Conservation (phyloP, 176 grass and related monocot species). For the Oryza brachyantha region DNA sequence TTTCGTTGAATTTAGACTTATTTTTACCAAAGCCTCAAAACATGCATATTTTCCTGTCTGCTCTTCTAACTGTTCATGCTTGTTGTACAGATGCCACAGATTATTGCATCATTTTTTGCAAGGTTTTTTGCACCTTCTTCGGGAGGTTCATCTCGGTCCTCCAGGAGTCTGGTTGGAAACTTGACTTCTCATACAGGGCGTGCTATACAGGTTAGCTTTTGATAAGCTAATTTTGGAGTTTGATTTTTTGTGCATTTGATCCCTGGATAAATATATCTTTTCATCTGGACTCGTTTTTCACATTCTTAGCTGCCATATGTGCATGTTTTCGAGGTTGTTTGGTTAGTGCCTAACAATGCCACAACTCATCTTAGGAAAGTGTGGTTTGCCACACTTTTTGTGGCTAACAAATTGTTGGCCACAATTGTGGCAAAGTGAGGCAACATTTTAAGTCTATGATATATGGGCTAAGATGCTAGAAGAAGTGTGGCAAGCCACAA, state of each 20-base stretch:
- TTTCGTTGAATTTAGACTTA: constrained; percentile 1
- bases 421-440: no score
- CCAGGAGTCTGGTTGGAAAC: constrained; percentile 54
- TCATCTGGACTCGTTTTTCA: neutral
- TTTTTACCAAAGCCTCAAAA: constrained; percentile 3
- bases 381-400: no score
- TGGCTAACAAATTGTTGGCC: no score
- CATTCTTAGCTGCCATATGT: constrained; percentile 7
- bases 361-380: no score
- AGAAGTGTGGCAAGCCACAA: no score
- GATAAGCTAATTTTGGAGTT: constrained; percentile 3
- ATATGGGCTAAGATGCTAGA: no score
- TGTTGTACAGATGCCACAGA: constrained; percentile 48
- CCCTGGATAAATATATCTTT: constrained; percentile 1
- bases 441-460: no score
- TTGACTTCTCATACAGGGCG: constrained; percentile 26
- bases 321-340: no score
- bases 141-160: constrained; percentile 30
- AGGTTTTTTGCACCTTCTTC: constrained; percentile 46
- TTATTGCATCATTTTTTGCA: constrained; percentile 57
- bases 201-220: constrained; percentile 50
- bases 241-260: constrained; percentile 12
- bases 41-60: constrained; percentile 12
- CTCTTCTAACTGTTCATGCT: neutral
- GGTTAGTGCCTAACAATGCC: no score